Percentiles rank a stretch among this genome's conserved stretches.
Evolutionary conservation across 495 filamentous ascomycete genomes (phyloP).

Genomic region (Penicillium ucsense): DNA sequence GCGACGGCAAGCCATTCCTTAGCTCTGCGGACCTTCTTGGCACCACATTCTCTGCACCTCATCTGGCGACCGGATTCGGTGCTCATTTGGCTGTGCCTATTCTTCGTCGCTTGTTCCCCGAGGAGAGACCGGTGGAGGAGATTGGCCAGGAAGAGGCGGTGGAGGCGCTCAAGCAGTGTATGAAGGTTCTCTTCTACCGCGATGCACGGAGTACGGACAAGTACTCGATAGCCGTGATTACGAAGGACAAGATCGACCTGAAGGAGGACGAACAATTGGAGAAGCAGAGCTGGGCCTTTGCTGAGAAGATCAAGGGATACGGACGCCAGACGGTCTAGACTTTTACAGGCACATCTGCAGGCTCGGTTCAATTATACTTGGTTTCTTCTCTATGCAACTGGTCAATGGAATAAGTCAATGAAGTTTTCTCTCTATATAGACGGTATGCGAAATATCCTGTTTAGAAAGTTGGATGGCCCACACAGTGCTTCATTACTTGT

Average conservation of each 20-base stretch:
- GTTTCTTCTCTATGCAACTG: background rate
- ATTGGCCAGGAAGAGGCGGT: constrained; percentile 74
- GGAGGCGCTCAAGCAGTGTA: constrained; percentile 72
- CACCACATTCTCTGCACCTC: constrained; percentile 78
- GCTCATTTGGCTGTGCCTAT: constrained; percentile 88
- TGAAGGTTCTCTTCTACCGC: constrained; percentile 97
- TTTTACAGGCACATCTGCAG: constrained; percentile 1
- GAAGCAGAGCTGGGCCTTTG: constrained; percentile 94
- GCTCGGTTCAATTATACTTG: background rate
- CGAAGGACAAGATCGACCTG: constrained; percentile 70
- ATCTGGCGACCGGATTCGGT: constrained; percentile 88
- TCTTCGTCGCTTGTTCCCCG: constrained; percentile 68
- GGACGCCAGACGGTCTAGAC: constrained; percentile 53
- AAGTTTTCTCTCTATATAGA: too few relatives aligned
- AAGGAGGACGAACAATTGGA: constrained; percentile 69
- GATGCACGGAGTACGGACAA: constrained; percentile 87
- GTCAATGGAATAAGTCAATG: too few relatives aligned
- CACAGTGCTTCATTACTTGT: too few relatives aligned
- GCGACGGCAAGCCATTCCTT: constrained; percentile 71
- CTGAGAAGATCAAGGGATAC: constrained; percentile 73
- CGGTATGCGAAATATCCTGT: too few relatives aligned
- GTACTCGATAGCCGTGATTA: constrained; percentile 85
- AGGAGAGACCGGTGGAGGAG: constrained; percentile 61
- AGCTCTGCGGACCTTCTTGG: constrained; percentile 85
- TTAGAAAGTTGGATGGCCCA: too few relatives aligned